Evolutionary conservation across 495 filamentous ascomycete genomes (phyloP).

Genomic region (Trypethelium eluteriae): DNA sequence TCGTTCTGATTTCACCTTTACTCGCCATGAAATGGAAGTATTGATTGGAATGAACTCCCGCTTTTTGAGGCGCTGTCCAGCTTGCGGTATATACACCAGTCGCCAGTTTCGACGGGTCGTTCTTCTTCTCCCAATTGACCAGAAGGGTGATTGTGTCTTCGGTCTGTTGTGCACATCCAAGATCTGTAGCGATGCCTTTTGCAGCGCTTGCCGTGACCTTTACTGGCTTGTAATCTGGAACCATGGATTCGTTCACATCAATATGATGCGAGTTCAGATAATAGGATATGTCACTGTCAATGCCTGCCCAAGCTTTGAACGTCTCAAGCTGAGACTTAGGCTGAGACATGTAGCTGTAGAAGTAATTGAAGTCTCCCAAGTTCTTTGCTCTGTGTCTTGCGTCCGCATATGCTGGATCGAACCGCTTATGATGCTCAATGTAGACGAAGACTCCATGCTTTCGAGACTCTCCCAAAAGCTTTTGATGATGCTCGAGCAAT

Average conservation of each 20-base stretch:
- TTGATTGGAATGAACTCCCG: conserved; percentile 88
- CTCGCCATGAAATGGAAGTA: conserved; percentile 90
- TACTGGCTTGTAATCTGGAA: conserved; percentile 67
- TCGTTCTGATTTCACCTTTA: conserved; percentile 76
- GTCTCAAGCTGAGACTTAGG: conserved; percentile 89
- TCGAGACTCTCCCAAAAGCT: conserved; percentile 61
- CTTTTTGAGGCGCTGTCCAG: conserved; percentile 88
- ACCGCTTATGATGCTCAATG: conserved; percentile 95
- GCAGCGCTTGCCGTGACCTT: conserved; percentile 71
- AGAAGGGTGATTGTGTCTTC: conserved; percentile 91
- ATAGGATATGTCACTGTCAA: conserved; percentile 86
- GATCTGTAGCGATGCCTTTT: conserved; percentile 57
- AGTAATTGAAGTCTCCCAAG: conserved; percentile 93
- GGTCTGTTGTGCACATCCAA: conserved; percentile 72
- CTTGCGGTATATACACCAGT: conserved; percentile 91
- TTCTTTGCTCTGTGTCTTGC: conserved; percentile 61
- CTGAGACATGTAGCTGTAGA: conserved; percentile 95
- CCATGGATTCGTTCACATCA: conserved; percentile 86
- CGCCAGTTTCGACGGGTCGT: conserved; percentile 56
- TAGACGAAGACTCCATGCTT: conserved; percentile 82
- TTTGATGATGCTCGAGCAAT: conserved; percentile 66
- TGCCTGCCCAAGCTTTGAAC: conserved; percentile 92
- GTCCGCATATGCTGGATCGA: conserved; percentile 85
- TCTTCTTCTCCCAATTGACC: conserved; percentile 75
- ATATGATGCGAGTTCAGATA: conserved; percentile 93